Conservation (phyloP, 129 eudicot species). For the Chrysanthemum makinoi region DNA sequence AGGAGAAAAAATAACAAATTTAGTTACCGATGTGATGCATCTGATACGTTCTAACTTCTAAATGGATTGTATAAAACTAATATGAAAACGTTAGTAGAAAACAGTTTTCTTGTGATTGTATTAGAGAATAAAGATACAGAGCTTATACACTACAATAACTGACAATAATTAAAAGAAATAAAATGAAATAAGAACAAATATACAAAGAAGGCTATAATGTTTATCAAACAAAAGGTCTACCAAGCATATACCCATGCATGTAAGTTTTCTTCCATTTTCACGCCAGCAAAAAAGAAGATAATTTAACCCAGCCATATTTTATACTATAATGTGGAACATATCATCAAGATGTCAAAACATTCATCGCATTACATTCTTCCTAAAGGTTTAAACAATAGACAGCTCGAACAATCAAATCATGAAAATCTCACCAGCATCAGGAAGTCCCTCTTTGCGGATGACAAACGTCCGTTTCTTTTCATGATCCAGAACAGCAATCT, state of each 20-base stretch:
- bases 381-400: not conserved
- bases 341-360: not conserved
- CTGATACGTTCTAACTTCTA: not conserved
- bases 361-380: not conserved
- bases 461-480: conserved; percentile 79
- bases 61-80: not conserved
- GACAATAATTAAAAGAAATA: not conserved
- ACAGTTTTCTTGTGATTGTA: not conserved
- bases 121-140: not conserved
- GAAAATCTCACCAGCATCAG: conserved; percentile 14
- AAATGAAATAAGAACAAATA: not conserved
- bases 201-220: not conserved
- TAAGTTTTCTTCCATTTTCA: not conserved
- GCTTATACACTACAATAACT: not conserved
- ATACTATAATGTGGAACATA: not conserved
- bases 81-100: not conserved
- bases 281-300: not conserved
- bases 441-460: conserved; percentile 52
- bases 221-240: not conserved
- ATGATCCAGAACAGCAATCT: conserved; percentile 74
- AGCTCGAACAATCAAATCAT: not conserved
- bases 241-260: not conserved
- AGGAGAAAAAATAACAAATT: not conserved
- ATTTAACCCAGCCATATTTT: not conserved
- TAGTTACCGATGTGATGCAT: not conserved